Evolutionary conservation across 768 basidiomycete species (phyloP), one percentile per base, ranked within the genome.

Genomic region (Tricholoma sp.): DNA sequence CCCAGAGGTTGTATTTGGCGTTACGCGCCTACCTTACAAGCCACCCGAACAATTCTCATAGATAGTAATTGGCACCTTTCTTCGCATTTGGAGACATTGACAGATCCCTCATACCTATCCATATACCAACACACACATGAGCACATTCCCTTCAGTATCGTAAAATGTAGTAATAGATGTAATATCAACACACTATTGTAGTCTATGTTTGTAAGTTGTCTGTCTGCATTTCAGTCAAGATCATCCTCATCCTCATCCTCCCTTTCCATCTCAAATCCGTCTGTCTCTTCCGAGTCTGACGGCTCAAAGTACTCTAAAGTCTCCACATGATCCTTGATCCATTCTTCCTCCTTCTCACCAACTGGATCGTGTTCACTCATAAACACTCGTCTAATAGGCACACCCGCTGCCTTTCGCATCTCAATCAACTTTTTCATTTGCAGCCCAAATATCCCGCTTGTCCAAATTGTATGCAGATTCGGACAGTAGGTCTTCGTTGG

Each of bases 291-390:
- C 32, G 78, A 79, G 24, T 82, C 84, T 29, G 83, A 84, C 32
- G 81, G 76, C 57, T 83, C 83, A 58, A 84, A 88, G 59, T 74
- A 79, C 10, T 80, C 79, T 14, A 88, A 74, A 31, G 70, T 70
- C 57, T 82, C 77, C 52, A 84, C 51, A 61, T 86, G 73, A 5
- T 67, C 67, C 52, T 67, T 72, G 37, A 88, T 63, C 86, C 85
- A 88, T 39, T 64, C 65, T 59, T 75, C 73, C 11, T 83, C 79
- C 21, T 71, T 69, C 0, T 62, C 52, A 0, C 67, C 61, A n/a
- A 87, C 39, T 1, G 70, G 66, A 50, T 81, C 80, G 0, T 72
- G 66, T 54, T 76, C 64, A 39, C 81, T 76, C 70, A 86, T 76
- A 32, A 78, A 66, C n/a, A 82, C 60, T 45, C 69, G 68, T 58